phyloP scores from a whole-genome alignment of 768 basidiomycete species.

The Pleurotus citrinopileatus region DNA sequence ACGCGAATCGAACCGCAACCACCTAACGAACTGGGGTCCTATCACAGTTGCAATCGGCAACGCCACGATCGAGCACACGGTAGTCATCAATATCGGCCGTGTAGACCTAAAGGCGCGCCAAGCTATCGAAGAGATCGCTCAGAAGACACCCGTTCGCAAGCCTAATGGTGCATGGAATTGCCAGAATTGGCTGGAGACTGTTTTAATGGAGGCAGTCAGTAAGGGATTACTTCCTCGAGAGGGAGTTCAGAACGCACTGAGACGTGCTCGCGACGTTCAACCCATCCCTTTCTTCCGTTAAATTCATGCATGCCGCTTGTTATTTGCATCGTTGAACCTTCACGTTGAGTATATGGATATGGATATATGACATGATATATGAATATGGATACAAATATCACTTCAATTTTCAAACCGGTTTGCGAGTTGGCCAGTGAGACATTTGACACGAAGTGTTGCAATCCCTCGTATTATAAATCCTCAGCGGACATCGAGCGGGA shows the following conservation, averaged over 20 bases:
- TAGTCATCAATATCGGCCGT: constrained; percentile 13
- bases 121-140: constrained; percentile 21
- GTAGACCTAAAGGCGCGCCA: constrained; percentile 15
- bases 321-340: too few relatives aligned
- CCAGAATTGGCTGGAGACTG: constrained; percentile 23
- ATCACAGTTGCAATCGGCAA: constrained; percentile 16
- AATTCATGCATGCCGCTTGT: too few relatives aligned
- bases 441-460: too few relatives aligned
- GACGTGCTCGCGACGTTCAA: not conserved
- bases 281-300: constrained; percentile 9
- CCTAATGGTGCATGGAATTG: constrained; percentile 28
- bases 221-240: not conserved
- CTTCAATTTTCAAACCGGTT: too few relatives aligned
- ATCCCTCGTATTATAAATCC: too few relatives aligned
- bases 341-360: too few relatives aligned
- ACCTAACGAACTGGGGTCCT: constrained; percentile 27
- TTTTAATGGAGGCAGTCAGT: constrained; percentile 3
- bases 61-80: not conserved
- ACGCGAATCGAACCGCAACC: constrained; percentile 14
- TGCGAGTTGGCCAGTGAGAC: too few relatives aligned
- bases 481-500: too few relatives aligned
- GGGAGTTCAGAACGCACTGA: not conserved
- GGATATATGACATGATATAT: too few relatives aligned
- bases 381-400: too few relatives aligned
- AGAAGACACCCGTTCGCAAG: constrained; percentile 16